Percentiles rank a stretch among this genome's conserved stretches.
phyloP scores from a whole-genome alignment of 2,329 filamentous ascomycete species.

The Trichoderma sp. region DNA sequence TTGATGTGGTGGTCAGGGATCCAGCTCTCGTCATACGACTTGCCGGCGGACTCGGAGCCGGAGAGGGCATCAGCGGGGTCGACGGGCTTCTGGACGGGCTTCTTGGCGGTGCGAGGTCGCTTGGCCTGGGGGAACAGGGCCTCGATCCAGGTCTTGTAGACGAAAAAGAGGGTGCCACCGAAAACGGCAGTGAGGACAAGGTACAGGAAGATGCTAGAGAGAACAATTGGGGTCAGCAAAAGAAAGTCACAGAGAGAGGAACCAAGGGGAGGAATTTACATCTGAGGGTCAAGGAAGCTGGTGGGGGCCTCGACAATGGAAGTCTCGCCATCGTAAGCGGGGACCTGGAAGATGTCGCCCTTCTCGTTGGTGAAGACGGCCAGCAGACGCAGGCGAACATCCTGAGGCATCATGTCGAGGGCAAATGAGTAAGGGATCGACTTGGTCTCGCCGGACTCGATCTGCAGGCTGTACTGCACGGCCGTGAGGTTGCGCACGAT shows the following conservation, averaged over 20 bases:
- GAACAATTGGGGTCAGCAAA: background rate
- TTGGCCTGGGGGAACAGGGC: constrained; percentile 91
- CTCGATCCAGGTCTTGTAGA: constrained; percentile 98
- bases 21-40: constrained; percentile 88
- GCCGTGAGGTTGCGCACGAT: constrained; percentile 84
- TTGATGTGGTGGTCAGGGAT: constrained; percentile 88
- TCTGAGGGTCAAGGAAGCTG: constrained; percentile 91
- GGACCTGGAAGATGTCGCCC: constrained; percentile 70
- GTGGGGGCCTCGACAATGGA: constrained; percentile 86
- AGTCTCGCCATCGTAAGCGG: constrained; percentile 78
- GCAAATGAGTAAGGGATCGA: constrained; percentile 79
- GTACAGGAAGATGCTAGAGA: constrained; percentile 90
- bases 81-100: constrained; percentile 62
- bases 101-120: constrained; percentile 60
- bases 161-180: constrained; percentile 82
- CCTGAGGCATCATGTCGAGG: constrained; percentile 89
- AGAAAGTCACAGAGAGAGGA: background rate
- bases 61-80: constrained; percentile 62
- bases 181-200: constrained; percentile 80
- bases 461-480: constrained; percentile 68
- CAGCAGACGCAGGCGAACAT: constrained; percentile 73
- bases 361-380: constrained; percentile 68
- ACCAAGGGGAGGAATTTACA: constrained; percentile 60
- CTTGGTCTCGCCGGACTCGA: constrained; percentile 74
- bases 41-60: constrained; percentile 69